These are phyloP conservation scores for Monilinia aucupariae DNA, from an alignment of 2,329 filamentous ascomycete genomes.

Conservation along the genomic window DNA sequence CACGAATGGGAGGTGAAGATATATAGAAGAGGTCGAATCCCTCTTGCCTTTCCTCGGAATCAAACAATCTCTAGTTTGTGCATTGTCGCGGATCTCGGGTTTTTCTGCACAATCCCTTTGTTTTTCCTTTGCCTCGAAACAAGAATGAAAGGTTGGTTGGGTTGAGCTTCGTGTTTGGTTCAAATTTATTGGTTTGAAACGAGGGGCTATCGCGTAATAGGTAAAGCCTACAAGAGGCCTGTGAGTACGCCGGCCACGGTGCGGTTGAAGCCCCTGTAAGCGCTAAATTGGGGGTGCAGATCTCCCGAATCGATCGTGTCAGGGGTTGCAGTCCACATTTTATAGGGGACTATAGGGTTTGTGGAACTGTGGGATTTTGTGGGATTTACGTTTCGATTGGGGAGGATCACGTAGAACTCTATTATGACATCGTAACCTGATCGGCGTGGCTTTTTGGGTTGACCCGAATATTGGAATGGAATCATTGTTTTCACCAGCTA, in stretches of 20 bases:
- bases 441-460: background rate
- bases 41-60: background rate
- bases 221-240: background rate
- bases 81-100: background rate
- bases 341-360: too few relatives aligned
- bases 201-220: background rate
- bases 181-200: background rate
- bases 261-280: background rate
- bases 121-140: background rate
- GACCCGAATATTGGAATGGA: background rate
- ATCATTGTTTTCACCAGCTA: too few relatives aligned
- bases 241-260: background rate
- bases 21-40: background rate
- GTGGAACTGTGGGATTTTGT: background rate
- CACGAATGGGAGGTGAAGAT: background rate
- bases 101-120: constrained; percentile 11
- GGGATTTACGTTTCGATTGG: background rate
- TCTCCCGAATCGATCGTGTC: background rate
- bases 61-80: background rate
- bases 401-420: background rate
- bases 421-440: background rate
- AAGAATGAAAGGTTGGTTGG: too few relatives aligned
- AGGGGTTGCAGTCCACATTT: background rate
- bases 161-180: background rate
- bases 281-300: background rate